phyloP scores from a whole-genome alignment of 192 early-diverging fungal genomes.

The Radiomyces spectabilis region DNA sequence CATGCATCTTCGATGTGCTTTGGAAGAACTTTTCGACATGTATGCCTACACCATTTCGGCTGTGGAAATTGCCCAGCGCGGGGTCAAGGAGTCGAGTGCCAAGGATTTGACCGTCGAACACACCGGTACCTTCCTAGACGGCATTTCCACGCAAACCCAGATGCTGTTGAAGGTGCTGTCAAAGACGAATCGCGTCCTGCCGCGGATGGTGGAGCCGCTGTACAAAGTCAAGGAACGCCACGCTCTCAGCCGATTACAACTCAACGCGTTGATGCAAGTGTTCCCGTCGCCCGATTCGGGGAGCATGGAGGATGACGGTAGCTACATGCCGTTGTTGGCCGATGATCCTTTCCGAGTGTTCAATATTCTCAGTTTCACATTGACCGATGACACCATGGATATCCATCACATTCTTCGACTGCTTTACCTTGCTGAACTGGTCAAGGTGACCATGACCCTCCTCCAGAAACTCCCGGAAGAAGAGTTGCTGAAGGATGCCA shows the following conservation, averaged over 20 bases:
- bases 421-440: constrained; percentile 64
- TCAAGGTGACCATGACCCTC: constrained; percentile 50
- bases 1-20: background rate
- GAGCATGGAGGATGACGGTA: too few species aligned
- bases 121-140: constrained; percentile 51
- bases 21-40: constrained; percentile 45
- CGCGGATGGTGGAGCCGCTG: constrained; percentile 2
- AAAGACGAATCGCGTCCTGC: constrained; percentile 32
- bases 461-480: constrained; percentile 21
- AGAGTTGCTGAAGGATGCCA: background rate
- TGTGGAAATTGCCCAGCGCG: constrained; percentile 67
- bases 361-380: constrained; percentile 50
- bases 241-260: too few species aligned
- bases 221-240: too few species aligned
- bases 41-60: constrained; percentile 63
- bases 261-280: too few species aligned
- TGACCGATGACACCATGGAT: constrained; percentile 18
- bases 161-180: constrained; percentile 63
- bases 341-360: constrained; percentile 64
- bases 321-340: constrained; percentile 59
- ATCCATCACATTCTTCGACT: constrained; percentile 61
- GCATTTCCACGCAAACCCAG: constrained; percentile 53
- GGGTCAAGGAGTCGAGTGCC: constrained; percentile 39
- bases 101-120: constrained; percentile 17
- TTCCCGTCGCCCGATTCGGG: too few species aligned